These are phyloP conservation scores for Ceratopteris richardii DNA, from an alignment of 75 land plant genomes.

Conservation along the genomic window DNA sequence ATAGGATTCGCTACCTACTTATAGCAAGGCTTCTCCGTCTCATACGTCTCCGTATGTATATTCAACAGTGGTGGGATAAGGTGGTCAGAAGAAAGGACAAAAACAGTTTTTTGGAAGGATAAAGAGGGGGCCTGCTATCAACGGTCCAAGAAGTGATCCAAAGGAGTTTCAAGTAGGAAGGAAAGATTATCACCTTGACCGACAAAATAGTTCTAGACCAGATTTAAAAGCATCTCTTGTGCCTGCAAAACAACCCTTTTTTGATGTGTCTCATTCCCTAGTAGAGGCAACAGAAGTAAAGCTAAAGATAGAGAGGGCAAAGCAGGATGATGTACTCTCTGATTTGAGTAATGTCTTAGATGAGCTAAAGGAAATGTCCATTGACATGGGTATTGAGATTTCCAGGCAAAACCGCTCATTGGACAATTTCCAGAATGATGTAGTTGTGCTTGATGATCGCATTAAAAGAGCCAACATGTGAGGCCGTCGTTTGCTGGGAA, in stretches of 20 bases:
- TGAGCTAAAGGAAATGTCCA: slow-evolving; percentile 82
- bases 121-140: slow-evolving; percentile 52
- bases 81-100: too few species aligned
- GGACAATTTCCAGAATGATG: too few species aligned
- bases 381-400: slow-evolving; percentile 87
- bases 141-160: slow-evolving; percentile 45
- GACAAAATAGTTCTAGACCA: slow-evolving; percentile 53
- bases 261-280: slow-evolving; percentile 28
- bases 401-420: too few species aligned
- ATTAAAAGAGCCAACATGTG: too few species aligned
- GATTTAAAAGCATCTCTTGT: slow-evolving; percentile 10
- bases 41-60: too few species aligned
- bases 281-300: slow-evolving; percentile 34
- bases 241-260: slow-evolving; percentile 20
- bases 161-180: slow-evolving; percentile 44
- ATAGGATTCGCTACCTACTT: too few species aligned
- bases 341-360: slow-evolving; percentile 74
- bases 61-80: too few species aligned
- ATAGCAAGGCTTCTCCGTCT: too few species aligned
- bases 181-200: slow-evolving; percentile 45
- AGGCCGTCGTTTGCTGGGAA: too few species aligned
- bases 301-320: slow-evolving; percentile 66
- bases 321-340: slow-evolving; percentile 81
- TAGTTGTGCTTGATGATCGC: too few species aligned
- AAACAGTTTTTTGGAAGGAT: too few species aligned